Evolutionary conservation across 2,329 filamentous ascomycete species (phyloP).

Genomic region (Pseudogymnoascus sp.): DNA sequence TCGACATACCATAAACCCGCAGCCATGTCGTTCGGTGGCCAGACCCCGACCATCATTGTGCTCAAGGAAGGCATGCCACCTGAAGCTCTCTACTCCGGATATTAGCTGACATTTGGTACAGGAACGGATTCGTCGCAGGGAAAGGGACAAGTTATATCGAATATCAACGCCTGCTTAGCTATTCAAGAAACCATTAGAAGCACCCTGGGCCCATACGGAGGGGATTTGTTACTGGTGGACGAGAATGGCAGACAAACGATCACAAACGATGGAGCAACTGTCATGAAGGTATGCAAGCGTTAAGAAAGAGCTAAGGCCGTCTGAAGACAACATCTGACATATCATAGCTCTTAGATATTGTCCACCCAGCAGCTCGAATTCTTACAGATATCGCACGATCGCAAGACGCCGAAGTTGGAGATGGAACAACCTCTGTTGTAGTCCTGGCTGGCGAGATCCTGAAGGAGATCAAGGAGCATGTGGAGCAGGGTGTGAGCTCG

Average conservation of each 20-base stretch:
- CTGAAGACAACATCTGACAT: slow-evolving; percentile 14
- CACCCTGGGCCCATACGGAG: slow-evolving; percentile 92
- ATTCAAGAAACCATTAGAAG: slow-evolving; percentile 94
- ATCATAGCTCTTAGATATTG: slow-evolving; percentile 83
- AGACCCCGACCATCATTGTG: slow-evolving; percentile 96
- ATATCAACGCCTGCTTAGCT: slow-evolving; percentile 96
- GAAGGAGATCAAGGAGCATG: slow-evolving; percentile 92
- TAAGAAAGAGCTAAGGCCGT: background rate
- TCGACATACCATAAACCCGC: slow-evolving; percentile 5
- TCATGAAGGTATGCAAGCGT: slow-evolving; percentile 73
- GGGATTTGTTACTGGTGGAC: slow-evolving; percentile 92
- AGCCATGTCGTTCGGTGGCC: slow-evolving; percentile 88
- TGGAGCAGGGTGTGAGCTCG: slow-evolving; percentile 93
- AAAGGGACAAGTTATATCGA: slow-evolving; percentile 91
- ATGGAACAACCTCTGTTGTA: slow-evolving; percentile 95
- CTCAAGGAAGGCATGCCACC: slow-evolving; percentile 78
- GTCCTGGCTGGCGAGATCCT: slow-evolving; percentile 95
- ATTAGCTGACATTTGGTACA: slow-evolving; percentile 33
- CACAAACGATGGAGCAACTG: slow-evolving; percentile 97
- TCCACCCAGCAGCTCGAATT: slow-evolving; percentile 93
- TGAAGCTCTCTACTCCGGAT: slow-evolving; percentile 22
- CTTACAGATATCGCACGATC: slow-evolving; percentile 97
- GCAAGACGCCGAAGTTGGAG: slow-evolving; percentile 97
- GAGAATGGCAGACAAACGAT: slow-evolving; percentile 94
- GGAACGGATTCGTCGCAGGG: slow-evolving; percentile 97